Percentiles rank a stretch among this genome's conserved stretches.
phyloP scores from a whole-genome alignment of 176 grass and related monocot species.

The Aegilops bicornis region DNA sequence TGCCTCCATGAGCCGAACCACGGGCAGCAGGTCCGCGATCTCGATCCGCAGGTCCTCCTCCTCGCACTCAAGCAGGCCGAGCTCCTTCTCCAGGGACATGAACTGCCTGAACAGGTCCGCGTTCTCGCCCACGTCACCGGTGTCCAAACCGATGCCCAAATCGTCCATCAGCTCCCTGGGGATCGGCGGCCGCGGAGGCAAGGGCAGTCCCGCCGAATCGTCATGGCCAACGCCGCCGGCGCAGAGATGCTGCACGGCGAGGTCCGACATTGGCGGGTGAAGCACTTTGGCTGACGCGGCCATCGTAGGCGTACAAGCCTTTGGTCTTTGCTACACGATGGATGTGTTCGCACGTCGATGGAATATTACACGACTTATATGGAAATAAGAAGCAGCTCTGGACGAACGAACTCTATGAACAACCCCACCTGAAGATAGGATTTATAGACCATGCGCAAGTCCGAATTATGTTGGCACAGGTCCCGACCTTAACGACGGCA shows the following conservation, averaged over 20 bases:
- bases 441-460: no score
- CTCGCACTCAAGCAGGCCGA: neutral
- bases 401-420: no score
- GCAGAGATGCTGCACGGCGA: neutral
- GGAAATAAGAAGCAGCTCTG: no score
- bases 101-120: neutral
- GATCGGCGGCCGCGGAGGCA: neutral
- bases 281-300: no score
- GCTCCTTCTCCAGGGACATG: neutral
- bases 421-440: no score
- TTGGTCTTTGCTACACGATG: no score
- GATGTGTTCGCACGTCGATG: no score
- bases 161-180: neutral
- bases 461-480: no score
- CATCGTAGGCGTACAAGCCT: no score
- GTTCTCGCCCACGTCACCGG: neutral
- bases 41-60: neutral
- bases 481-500: no score
- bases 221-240: neutral
- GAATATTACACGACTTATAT: no score
- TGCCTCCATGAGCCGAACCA: neutral
- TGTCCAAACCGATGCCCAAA: neutral
- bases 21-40: neutral
- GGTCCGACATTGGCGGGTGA: no score
- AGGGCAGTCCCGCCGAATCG: neutral